Evolutionary conservation across 495 filamentous ascomycete species (phyloP).

Genomic region (Amniculicola lignicola): DNA sequence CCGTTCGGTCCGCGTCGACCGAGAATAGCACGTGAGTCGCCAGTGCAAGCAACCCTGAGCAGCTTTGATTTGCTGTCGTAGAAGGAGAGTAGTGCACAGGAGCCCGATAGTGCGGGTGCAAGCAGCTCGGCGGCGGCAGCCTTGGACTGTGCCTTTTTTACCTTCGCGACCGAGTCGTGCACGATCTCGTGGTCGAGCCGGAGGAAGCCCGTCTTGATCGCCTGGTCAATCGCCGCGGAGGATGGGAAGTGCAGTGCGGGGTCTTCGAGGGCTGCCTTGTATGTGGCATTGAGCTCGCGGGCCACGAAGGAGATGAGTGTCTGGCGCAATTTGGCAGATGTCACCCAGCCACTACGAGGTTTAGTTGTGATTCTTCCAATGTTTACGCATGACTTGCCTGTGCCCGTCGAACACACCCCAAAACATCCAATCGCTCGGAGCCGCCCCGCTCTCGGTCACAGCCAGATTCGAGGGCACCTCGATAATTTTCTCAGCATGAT

Average conservation of each 20-base stretch:
- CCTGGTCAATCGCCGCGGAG: constrained; percentile 75
- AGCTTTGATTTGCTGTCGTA: constrained; percentile 83
- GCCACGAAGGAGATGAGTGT: constrained; percentile 88
- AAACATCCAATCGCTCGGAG: constrained; percentile 96
- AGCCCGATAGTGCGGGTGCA: constrained; percentile 89
- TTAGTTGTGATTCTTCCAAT: not conserved
- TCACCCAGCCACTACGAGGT: constrained; percentile 79
- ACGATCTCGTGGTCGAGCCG: constrained; percentile 90
- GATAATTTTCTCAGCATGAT: constrained; percentile 95
- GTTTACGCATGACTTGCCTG: constrained; percentile 67
- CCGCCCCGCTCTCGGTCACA: constrained; percentile 48
- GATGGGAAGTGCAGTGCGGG: constrained; percentile 59
- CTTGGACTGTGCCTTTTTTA: constrained; percentile 82
- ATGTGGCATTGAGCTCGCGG: constrained; percentile 88
- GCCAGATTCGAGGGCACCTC: constrained; percentile 67
- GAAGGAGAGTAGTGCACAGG: constrained; percentile 93
- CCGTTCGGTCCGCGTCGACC: constrained; percentile 73
- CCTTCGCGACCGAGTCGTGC: constrained; percentile 80
- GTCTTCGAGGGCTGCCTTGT: constrained; percentile 70
- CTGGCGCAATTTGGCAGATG: constrained; percentile 92
- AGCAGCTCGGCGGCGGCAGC: constrained; percentile 82
- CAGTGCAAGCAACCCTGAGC: constrained; percentile 87
- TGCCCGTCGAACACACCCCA: constrained; percentile 99
- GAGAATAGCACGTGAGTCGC: constrained; percentile 89
- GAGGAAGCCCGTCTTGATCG: constrained; percentile 90